phyloP scores from a whole-genome alignment of 108 stramenopile species.

The Bacterosira constricta region DNA sequence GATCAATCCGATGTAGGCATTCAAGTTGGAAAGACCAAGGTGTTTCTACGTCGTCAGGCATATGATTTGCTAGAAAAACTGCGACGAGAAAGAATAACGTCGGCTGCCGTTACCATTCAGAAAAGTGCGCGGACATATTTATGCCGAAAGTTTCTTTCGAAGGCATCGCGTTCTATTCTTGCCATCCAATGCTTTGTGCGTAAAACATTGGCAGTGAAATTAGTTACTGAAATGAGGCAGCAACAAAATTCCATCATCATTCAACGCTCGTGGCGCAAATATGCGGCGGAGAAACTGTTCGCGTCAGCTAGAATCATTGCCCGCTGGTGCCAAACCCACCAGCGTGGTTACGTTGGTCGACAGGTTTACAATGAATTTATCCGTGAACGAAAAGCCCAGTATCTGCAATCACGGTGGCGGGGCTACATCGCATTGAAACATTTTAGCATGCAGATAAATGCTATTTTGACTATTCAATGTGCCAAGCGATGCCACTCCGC shows the following conservation, averaged over 20 bases:
- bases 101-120: slow-evolving; percentile 25
- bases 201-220: neutral
- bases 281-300: slow-evolving; percentile 6
- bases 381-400: slow-evolving; percentile 15
- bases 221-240: slow-evolving; percentile 8
- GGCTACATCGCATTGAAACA: slow-evolving; percentile 5
- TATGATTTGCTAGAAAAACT: slow-evolving; percentile 81
- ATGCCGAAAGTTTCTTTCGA: neutral
- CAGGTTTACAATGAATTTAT: slow-evolving; percentile 8
- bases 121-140: slow-evolving; percentile 15
- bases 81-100: slow-evolving; percentile 43
- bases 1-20: slow-evolving; percentile 56
- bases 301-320: slow-evolving; percentile 17
- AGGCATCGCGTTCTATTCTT: slow-evolving; percentile 2
- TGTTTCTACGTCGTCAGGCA: slow-evolving; percentile 78
- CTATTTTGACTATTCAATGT: slow-evolving; percentile 33
- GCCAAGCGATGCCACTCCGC: slow-evolving; percentile 11
- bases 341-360: slow-evolving; percentile 18
- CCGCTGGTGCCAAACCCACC: slow-evolving; percentile 26
- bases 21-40: slow-evolving; percentile 91
- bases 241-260: slow-evolving; percentile 27
- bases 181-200: slow-evolving; percentile 35
- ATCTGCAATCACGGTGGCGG: slow-evolving; percentile 39
- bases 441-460: neutral
- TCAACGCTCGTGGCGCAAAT: slow-evolving; percentile 31